Evolutionary conservation across 352 stramenopile species (phyloP).

Genomic region (Plasmopara viticola): DNA sequence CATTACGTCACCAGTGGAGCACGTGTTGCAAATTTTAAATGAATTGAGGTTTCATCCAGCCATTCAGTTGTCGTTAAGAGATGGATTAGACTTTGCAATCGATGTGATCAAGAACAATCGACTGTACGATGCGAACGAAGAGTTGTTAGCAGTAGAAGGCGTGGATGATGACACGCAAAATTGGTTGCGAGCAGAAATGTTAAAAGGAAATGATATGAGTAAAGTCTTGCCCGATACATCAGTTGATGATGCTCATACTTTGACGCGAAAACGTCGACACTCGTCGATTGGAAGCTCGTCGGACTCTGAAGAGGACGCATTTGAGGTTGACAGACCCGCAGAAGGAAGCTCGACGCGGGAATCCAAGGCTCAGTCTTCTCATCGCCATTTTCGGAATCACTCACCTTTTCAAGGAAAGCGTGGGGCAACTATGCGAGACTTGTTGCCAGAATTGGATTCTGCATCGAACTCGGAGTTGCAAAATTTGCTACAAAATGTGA

Average conservation of each 20-base stretch:
- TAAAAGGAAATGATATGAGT: conserved; percentile 57
- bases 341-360: conserved; percentile 5
- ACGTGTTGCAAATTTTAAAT: conserved; percentile 64
- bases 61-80: conserved; percentile 38
- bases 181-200: conserved; percentile 74
- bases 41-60: conserved; percentile 76
- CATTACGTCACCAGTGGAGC: conserved; percentile 75
- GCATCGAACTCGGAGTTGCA: conserved; percentile 66
- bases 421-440: conserved; percentile 55
- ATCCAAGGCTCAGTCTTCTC: conserved; percentile 5
- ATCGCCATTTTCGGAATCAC: conserved; percentile 17
- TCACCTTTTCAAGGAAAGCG: conserved; percentile 20
- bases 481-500: conserved; percentile 47
- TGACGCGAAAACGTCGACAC: conserved; percentile 12
- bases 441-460: conserved; percentile 50
- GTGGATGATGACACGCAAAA: conserved; percentile 82
- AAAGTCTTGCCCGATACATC: conserved; percentile 56
- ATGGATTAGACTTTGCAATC: conserved; percentile 76
- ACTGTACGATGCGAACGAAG: conserved; percentile 76
- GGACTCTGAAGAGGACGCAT: conserved; percentile 10
- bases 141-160: conserved; percentile 52
- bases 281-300: conserved; percentile 18
- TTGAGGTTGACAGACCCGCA: conserved; percentile 8
- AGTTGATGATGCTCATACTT: conserved; percentile 18
- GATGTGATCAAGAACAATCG: conserved; percentile 84